Evolutionary conservation across 257 asterid genomes (phyloP).

Genomic region (Craterostigma plantagineum): DNA sequence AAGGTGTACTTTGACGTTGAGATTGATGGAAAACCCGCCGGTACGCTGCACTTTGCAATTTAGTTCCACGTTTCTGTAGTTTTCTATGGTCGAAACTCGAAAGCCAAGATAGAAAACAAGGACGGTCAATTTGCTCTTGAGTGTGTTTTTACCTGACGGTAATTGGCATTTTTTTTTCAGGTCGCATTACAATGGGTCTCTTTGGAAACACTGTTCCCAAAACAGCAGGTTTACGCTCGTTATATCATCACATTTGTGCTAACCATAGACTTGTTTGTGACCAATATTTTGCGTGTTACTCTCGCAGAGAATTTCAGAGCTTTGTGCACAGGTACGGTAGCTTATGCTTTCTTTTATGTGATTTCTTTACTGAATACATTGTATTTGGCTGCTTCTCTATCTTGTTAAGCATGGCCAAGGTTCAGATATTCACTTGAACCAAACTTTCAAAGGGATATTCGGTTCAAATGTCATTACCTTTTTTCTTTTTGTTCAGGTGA

Average conservation of each 20-base stretch:
- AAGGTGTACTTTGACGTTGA: conserved; percentile 73
- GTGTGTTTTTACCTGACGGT: conserved; percentile 2
- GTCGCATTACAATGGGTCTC: conserved; percentile 84
- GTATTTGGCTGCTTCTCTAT: too few relatives aligned
- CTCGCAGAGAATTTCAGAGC: conserved; percentile 89
- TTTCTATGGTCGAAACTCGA: too few relatives aligned
- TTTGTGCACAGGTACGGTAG: conserved; percentile 59
- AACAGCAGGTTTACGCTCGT: conserved; percentile 53
- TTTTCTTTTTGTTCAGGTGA: conserved; percentile 39
- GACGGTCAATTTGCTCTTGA: not conserved
- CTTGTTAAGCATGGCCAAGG: too few relatives aligned
- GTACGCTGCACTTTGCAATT: conserved; percentile 15
- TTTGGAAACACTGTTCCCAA: conserved; percentile 90
- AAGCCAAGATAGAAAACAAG: not conserved
- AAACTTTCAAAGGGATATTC: too few relatives aligned
- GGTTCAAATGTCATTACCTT: too few relatives aligned
- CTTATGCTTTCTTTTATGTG: not conserved
- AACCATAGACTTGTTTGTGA: not conserved
- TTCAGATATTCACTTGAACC: too few relatives aligned
- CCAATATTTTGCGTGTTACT: conserved; percentile 10
- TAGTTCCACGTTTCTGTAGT: not conserved
- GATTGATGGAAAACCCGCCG: conserved; percentile 78
- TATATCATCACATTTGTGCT: conserved; percentile 8
- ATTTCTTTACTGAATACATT: too few relatives aligned
- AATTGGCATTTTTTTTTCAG: conserved; percentile 23